phyloP scores from a whole-genome alignment of 345 rosid genomes.

The Salix suchowensis region DNA sequence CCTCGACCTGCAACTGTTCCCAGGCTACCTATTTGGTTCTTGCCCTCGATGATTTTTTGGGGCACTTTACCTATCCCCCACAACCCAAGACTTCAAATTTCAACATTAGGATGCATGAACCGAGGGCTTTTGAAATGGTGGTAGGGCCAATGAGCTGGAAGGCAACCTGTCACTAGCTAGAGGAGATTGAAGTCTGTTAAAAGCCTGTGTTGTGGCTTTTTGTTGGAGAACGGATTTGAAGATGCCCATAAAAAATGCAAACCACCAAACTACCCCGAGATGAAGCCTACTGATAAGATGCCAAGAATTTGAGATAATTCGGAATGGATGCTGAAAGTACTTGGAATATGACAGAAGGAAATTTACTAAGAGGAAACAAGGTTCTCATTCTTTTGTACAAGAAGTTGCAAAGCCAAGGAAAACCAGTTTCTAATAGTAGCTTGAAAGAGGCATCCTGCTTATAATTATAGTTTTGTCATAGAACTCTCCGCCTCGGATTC shows the following conservation, averaged over 20 bases:
- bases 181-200: neutral
- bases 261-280: neutral
- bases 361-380: neutral
- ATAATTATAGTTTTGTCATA: neutral
- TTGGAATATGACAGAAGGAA: neutral
- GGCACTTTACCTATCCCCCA: neutral
- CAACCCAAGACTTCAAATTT: neutral
- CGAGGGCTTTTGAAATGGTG: constrained; percentile 13
- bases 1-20: neutral
- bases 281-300: neutral
- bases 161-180: neutral
- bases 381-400: neutral
- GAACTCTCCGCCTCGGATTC: neutral
- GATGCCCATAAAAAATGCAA: neutral
- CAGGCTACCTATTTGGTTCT: neutral
- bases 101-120: constrained; percentile 11
- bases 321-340: neutral
- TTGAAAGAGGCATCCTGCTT: neutral
- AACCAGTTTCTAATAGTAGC: neutral
- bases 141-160: constrained; percentile 24
- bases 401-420: neutral
- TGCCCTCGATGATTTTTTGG: neutral
- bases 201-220: neutral
- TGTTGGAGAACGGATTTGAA: neutral
- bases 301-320: neutral